Conservation (phyloP, 208 protist species). For the Trypanosoma rangeli region DNA sequence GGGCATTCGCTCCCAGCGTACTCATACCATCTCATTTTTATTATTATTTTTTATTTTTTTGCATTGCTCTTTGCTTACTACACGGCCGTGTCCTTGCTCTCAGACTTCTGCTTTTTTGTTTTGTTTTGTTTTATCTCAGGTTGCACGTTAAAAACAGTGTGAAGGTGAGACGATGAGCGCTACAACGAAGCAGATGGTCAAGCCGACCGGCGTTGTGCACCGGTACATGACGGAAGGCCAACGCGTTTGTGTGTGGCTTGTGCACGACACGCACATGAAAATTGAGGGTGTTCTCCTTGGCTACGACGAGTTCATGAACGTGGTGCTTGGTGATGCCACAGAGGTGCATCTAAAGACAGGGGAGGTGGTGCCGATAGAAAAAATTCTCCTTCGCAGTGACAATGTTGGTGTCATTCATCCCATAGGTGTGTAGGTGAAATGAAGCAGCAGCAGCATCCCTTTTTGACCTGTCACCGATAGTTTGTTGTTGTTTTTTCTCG, state of each 20-base stretch:
- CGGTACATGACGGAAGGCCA: conserved; percentile 75
- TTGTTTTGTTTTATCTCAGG: conserved; percentile 15
- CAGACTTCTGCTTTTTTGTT: conserved; percentile 19
- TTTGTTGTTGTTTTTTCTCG: neutral
- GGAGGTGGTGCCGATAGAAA: conserved; percentile 62
- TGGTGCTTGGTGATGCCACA: conserved; percentile 86
- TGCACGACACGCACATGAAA: conserved; percentile 75
- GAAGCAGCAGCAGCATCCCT: neutral
- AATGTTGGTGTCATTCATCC: conserved; percentile 90
- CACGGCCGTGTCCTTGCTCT: neutral
- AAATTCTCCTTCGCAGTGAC: conserved; percentile 92
- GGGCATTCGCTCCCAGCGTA: too few relatives aligned
- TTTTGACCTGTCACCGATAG: neutral
- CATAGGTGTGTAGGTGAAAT: conserved; percentile 67
- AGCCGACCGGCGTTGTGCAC: conserved; percentile 69
- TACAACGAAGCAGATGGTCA: conserved; percentile 81
- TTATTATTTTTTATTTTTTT: too few relatives aligned
- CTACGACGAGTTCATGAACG: conserved; percentile 95
- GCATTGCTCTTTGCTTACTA: neutral
- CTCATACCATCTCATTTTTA: too few relatives aligned
- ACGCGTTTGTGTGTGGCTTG: conserved; percentile 84
- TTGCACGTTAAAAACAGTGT: neutral
- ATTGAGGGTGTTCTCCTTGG: conserved; percentile 85
- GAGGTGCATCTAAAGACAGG: conserved; percentile 85
- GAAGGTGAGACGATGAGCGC: conserved; percentile 26